A percentile compares a stretch with the other conserved stretches of the same genome.
phyloP scores from a whole-genome alignment of 169 alveolate species.

The Plasmodium adleri region DNA sequence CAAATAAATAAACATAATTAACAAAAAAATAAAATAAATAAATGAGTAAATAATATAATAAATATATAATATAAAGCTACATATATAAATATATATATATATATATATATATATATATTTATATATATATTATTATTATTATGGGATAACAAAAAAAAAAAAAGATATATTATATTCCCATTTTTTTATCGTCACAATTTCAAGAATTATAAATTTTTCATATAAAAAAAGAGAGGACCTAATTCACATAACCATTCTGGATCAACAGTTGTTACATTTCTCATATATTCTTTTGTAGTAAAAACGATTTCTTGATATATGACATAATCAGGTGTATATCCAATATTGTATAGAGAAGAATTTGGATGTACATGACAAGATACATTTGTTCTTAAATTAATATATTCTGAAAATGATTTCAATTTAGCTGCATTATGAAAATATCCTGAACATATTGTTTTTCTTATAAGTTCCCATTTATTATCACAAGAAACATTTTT shows the following conservation, averaged over 20 bases:
- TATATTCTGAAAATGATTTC: conserved; percentile 99
- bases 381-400: conserved; percentile 97
- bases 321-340: conserved; percentile 99
- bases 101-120: too few relatives aligned
- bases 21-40: too few relatives aligned
- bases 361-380: conserved; percentile 99
- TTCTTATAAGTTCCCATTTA: conserved; percentile 90
- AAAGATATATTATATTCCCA: neutral
- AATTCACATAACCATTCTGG: conserved; percentile 97
- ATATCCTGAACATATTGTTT: conserved; percentile 99
- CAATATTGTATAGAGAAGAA: conserved; percentile 97
- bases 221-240: conserved; percentile 89
- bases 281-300: conserved; percentile 99
- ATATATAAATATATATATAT: too few relatives aligned
- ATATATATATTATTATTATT: too few relatives aligned
- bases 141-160: neutral
- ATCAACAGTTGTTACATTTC: conserved; percentile 98
- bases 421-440: conserved; percentile 99
- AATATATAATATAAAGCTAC: too few relatives aligned
- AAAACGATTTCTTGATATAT: conserved; percentile 99
- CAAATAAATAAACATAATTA: too few relatives aligned
- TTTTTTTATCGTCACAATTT: too few relatives aligned
- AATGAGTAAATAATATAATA: too few relatives aligned
- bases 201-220: conserved; percentile 78
- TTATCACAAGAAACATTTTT: conserved; percentile 77